Evolutionary conservation across 257 asterid species (phyloP).

Genomic region (Rubia yunnanensis): DNA sequence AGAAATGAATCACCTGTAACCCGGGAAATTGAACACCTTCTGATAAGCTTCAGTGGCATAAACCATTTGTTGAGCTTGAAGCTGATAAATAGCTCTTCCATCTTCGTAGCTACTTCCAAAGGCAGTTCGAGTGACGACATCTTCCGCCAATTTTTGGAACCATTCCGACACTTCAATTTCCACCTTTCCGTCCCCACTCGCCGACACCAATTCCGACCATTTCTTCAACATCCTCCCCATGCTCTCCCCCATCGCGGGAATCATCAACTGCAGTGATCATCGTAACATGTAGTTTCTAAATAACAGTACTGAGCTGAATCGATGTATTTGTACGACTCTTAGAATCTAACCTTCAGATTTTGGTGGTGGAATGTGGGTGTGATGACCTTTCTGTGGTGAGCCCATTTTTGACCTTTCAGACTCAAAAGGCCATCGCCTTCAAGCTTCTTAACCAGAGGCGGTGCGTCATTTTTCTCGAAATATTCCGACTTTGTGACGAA

Average conservation of each 20-base stretch:
- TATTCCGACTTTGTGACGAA: constrained; percentile 56
- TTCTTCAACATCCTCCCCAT: constrained; percentile 43
- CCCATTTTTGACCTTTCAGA: constrained; percentile 89
- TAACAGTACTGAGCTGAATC: no score
- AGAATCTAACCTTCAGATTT: constrained; percentile 94
- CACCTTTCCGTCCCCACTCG: constrained; percentile 34
- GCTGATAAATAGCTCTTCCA: constrained; percentile 54
- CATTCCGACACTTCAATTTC: constrained; percentile 67
- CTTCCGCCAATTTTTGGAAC: constrained; percentile 62
- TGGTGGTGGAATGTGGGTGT: constrained; percentile 74
- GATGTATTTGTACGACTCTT: neutral
- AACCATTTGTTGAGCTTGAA: constrained; percentile 78
- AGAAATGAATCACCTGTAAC: constrained; percentile 38
- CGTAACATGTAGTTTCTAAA: neutral
- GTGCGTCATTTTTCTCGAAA: constrained; percentile 78
- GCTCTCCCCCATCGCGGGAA: constrained; percentile 61
- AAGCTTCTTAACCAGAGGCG: constrained; percentile 60
- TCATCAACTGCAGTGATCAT: constrained; percentile 46
- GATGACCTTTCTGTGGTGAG: constrained; percentile 74
- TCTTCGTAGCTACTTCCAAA: constrained; percentile 77
- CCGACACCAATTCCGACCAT: constrained; percentile 50
- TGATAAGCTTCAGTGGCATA: constrained; percentile 78
- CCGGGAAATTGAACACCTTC: constrained; percentile 55
- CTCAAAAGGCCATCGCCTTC: constrained; percentile 85
- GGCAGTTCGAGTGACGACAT: constrained; percentile 53